Evolutionary conservation across 2,329 filamentous ascomycete species (phyloP), one percentile per base, ranked within the genome.

Genomic region (Monilinia polystroma): DNA sequence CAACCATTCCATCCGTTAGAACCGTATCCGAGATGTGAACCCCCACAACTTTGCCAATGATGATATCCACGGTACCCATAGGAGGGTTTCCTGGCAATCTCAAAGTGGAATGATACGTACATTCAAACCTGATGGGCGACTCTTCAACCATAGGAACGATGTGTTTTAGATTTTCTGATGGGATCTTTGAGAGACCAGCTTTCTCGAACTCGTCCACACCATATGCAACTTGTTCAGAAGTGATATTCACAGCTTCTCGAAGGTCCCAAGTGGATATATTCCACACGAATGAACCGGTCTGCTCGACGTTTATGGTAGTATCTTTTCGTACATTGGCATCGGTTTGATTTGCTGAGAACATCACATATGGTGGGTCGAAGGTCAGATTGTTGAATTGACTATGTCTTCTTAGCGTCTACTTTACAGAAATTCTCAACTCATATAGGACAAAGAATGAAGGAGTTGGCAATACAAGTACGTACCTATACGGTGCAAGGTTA

Each of bases 381-480:
- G 83, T 86, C 0, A 88, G 80, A 70, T 87, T 87, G 75, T 84
- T 86, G 80, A 88, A 88, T 75, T 88, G 85, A 43, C 59, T 63
- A 35, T 32, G 47, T 23, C 35, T 41, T n/a, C 11, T 41, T 56
- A 56, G 20, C 43, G 23, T 29, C 29, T 11, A 35, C 14, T 54
- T 32, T 8, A 32, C 52, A 3, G 52, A 7, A 54, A 10, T 3
- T 12, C 23, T 23, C 54, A 41, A 41, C 4, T 26, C 11, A 41
- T n/a, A 38, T 41, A 6, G 16, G 29, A 54, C 11, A 20, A 54
- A 12, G 29, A 8, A 54, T 20, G 11, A 54, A n/a, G 29, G 3
- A 54, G 18, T 2, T 32, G 16, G 5, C 8, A 20, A 54, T 54
- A 35, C 18, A 54, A 35, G 10, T 12, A 59, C 41, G 29, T 53